These are phyloP conservation scores for Parastagonospora nodorum DNA, from an alignment of 2,329 filamentous ascomycete species.

Conservation along the genomic window DNA sequence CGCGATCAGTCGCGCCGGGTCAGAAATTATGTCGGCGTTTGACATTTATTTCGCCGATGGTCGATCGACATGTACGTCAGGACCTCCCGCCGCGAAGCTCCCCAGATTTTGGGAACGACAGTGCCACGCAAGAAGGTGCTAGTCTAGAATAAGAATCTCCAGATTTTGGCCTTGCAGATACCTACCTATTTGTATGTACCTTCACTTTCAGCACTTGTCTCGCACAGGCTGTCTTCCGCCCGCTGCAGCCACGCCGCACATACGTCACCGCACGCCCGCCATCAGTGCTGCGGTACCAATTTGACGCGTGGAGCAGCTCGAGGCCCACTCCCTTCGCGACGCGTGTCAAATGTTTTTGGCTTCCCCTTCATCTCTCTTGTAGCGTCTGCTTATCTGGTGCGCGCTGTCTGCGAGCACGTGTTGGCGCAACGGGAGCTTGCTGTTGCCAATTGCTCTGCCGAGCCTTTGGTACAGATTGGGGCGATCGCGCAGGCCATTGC, in stretches of 20 bases:
- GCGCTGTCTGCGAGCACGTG: not conserved
- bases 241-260: not conserved
- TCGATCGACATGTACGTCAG: not conserved
- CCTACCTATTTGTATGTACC: no score
- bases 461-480: not conserved
- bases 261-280: slow-evolving; percentile 2
- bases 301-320: slow-evolving; percentile 11
- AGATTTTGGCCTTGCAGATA: no score
- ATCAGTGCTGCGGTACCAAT: not conserved
- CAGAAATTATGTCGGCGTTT: slow-evolving; percentile 17
- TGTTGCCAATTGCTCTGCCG: not conserved
- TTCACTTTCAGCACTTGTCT: no score
- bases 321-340: not conserved
- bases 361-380: not conserved
- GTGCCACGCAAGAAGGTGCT: no score
- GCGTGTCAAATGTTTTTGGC: not conserved
- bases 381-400: not conserved
- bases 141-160: no score
- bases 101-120: no score
- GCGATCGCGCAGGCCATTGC: not conserved
- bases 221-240: not conserved
- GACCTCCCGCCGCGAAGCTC: no score
- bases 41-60: slow-evolving; percentile 3
- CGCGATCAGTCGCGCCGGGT: slow-evolving; percentile 3
- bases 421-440: not conserved